Base-by-base conservation (phyloP, 306 rosid species). In the Carpinus fangiana region DNA sequence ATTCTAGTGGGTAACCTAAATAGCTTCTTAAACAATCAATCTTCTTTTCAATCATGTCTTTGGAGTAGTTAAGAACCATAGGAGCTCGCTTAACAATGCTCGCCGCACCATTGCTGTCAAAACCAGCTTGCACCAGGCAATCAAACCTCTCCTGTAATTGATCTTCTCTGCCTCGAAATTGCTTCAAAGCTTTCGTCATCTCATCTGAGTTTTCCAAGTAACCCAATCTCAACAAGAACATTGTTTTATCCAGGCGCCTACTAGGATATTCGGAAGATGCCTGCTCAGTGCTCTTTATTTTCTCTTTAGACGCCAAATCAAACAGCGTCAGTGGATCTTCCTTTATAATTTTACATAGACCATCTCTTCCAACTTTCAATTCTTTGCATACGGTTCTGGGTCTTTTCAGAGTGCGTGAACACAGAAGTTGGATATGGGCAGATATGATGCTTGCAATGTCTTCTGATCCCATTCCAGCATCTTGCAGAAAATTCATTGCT, bases 121-220 rank as follows among this genome's bases (percentile, higher is more conserved):
- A 87, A 78, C 98, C 97, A 76, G 96, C 93, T 61, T 85, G 79
- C 23, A 91, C 94, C 62, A 93, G 82, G 85, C 93, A 90, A 84
- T 91, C 91, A 62, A 93, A 90, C 80, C 98, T 89, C 84, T 93
- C 97, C 76, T 91, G 97, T 70, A 93, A 78, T 76, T 86, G 89
- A 79, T 90, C 93, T 13, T 96, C 97, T 70, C 97, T 89, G 43
- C 96, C 97, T 59, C 87, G 82, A 74, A 91, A 93, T 79, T 68
- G 57, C 72, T 89, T 86, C 73, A 81, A 60, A 20, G 97, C 97
- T 75, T 83, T 84, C 48, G 53, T 83, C 97, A 93, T 90, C 86
- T 90, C 98, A n/a, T 91, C 89, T 16, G 98, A 86, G 85, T 91
- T 93, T 73, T 91, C 96, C 0, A 72, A n/a, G 76, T 87, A 93